These are phyloP conservation scores for Chytridium lagenaria DNA, from an alignment of 371 early-diverging fungal genomes.

Conservation along the genomic window DNA sequence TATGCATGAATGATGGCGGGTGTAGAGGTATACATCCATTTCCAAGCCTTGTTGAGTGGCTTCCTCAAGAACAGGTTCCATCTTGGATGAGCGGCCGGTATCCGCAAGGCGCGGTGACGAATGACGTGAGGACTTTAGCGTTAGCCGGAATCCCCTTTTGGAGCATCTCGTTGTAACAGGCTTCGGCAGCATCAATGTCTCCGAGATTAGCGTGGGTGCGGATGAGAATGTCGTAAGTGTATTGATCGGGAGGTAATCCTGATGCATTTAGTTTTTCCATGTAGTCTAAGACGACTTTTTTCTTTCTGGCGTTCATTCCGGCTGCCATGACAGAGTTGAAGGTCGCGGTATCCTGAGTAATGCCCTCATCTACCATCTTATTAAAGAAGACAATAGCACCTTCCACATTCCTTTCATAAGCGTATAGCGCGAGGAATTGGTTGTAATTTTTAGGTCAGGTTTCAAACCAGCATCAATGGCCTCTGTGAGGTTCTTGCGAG, in stretches of 20 bases:
- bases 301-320: conserved; percentile 11
- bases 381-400: conserved; percentile 40
- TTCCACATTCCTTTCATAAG: conserved; percentile 23
- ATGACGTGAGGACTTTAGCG: conserved; percentile 21
- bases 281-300: conserved; percentile 23
- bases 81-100: background rate
- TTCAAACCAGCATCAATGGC: conserved; percentile 11
- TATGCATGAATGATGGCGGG: conserved; percentile 29
- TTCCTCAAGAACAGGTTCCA: conserved; percentile 17
- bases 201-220: conserved; percentile 6
- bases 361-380: conserved; percentile 41
- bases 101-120: conserved; percentile 19
- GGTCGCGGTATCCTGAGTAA: conserved; percentile 29
- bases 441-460: conserved; percentile 43
- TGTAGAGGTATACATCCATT: conserved; percentile 21
- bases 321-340: conserved; percentile 39
- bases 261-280: conserved; percentile 29
- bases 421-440: conserved; percentile 34
- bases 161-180: background rate
- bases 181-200: conserved; percentile 22
- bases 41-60: conserved; percentile 9
- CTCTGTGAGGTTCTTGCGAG: conserved; percentile 12
- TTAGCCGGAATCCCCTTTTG: conserved; percentile 9
- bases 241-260: conserved; percentile 30
- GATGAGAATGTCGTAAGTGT: conserved; percentile 31